These are phyloP conservation scores for Comarum palustre DNA, from an alignment of 306 rosid genomes.

Conservation along the genomic window DNA sequence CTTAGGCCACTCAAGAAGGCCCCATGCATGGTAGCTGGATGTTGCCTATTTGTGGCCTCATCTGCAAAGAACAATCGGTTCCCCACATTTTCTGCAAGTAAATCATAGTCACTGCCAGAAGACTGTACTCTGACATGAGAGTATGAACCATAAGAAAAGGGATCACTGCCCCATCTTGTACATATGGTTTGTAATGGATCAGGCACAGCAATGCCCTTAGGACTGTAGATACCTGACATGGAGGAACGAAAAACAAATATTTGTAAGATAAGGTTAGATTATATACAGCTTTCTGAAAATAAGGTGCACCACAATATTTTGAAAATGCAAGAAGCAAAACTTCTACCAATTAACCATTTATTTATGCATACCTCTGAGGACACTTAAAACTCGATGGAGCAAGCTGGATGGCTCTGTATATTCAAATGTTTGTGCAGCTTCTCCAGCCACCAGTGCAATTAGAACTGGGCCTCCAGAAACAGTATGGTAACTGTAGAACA, in stretches of 20 bases:
- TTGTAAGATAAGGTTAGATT: background rate
- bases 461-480: slow-evolving; percentile 92
- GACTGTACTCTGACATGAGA: slow-evolving; percentile 83
- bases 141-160: slow-evolving; percentile 84
- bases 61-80: slow-evolving; percentile 85
- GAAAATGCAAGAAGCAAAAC: background rate
- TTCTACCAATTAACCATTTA: background rate
- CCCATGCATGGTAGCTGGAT: slow-evolving; percentile 98
- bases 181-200: slow-evolving; percentile 77
- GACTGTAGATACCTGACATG: slow-evolving; percentile 63
- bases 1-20: slow-evolving; percentile 90
- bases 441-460: slow-evolving; percentile 91
- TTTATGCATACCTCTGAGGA: slow-evolving; percentile 64
- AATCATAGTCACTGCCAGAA: slow-evolving; percentile 79
- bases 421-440: slow-evolving; percentile 90
- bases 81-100: slow-evolving; percentile 81
- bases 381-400: slow-evolving; percentile 60
- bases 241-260: slow-evolving; percentile 2
- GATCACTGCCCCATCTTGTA: slow-evolving; percentile 92
- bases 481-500: slow-evolving; percentile 83
- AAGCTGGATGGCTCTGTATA: slow-evolving; percentile 58
- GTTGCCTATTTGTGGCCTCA: slow-evolving; percentile 87
- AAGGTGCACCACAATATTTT: slow-evolving; percentile 6
- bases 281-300: background rate
- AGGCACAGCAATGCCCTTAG: slow-evolving; percentile 74